A percentile compares a stretch with the other conserved stretches of the same genome.
Conservation (phyloP, 345 rosid species). For the Raphanus raphanistrum region DNA sequence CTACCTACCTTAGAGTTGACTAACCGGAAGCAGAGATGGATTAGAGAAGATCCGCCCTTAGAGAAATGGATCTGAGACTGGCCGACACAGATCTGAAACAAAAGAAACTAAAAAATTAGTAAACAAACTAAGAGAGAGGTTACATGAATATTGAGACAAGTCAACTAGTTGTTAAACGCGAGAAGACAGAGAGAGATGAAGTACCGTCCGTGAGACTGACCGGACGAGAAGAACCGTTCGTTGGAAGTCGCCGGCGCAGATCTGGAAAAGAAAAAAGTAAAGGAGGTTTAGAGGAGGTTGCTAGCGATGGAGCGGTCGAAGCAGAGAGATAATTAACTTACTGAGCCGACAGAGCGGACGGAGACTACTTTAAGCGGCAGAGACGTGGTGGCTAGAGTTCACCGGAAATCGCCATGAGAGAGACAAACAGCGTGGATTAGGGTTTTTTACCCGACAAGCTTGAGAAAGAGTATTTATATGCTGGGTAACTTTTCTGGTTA, state of each 20-base stretch:
- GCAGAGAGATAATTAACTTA: background rate
- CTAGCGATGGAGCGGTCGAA: background rate
- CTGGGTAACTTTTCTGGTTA: background rate
- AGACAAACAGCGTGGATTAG: background rate
- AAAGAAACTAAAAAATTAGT: background rate
- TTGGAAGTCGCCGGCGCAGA: background rate
- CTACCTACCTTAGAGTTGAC: background rate
- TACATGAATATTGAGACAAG: background rate
- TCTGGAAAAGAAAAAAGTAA: background rate
- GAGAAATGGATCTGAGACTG: too few relatives aligned
- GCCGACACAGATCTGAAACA: too few relatives aligned
- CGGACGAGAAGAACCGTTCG: background rate
- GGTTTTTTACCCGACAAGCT: background rate
- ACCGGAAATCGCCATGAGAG: background rate
- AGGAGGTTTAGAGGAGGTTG: background rate
- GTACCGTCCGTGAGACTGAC: background rate
- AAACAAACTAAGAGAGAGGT: background rate
- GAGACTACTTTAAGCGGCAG: background rate
- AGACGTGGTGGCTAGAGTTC: background rate
- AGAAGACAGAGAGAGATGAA: background rate
- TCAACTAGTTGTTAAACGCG: background rate
- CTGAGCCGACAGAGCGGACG: background rate
- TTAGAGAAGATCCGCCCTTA: background rate
- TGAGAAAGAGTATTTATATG: background rate
- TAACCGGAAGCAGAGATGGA: background rate